Base-by-base conservation (phyloP, 176 grass and related monocot species). In the Musa troglodytarum region DNA sequence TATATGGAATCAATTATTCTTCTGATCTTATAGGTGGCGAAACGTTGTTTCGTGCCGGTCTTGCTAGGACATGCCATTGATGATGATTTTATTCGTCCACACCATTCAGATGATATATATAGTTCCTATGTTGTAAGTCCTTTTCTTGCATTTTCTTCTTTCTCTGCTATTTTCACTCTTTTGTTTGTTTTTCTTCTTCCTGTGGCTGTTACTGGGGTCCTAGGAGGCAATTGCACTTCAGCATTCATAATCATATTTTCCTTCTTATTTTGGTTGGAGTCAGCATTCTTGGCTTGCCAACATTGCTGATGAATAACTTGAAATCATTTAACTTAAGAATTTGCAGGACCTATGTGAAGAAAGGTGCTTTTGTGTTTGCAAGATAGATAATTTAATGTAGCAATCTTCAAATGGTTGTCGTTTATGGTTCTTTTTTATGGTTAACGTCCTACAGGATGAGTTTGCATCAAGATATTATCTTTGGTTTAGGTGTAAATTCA, bases 21-120 rank as follows among this genome's bases (percentile, higher is more conserved):
- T 74, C 49, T 83, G 53, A 76, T 25, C 69, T 78, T 85, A 71
- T 76, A 99, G 90, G 95, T 94, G 78, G 95, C 95, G 50, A 91
- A 94, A 69, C 77, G 76, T 62, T 89, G 95, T 76, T 99, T 99
- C 50, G 90, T 99, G 81, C 95, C 90, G 68, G 86, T 81, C 78
- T 89, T 99, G 76, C 89, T 99, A 79, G 95, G 95, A 49, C 95
- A 99, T 86, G 95, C 82, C 34, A 87, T 78, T 83, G 95, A 94
- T 68, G 95, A 99, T 86, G 95, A 99, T 84, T 99, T 94, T 84
- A 99, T 99, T 87, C 88, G 75, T 53, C 95, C 90, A 9, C 90
- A 92, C 75, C 95, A 99, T 91, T 99, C 95, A 76, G 88, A 94
- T 63, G 85, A 80, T 50, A 94, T 99, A 71, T 91, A 81, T 81